Base-by-base conservation (phyloP, 257 asterid genomes). In the Eucommia ulmoides region DNA sequence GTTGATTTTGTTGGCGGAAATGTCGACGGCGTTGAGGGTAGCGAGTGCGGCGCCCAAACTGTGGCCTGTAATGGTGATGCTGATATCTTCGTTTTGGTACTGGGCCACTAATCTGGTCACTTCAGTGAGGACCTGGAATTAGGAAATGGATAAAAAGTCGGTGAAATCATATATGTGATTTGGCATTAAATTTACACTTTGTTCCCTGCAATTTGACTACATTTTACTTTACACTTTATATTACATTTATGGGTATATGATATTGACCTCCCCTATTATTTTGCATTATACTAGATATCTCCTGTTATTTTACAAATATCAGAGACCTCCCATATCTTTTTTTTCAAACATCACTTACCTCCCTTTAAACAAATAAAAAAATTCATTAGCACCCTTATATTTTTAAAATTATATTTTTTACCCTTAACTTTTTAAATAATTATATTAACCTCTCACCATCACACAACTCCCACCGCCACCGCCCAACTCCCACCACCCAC, bases 21-120 rank as follows among this genome's bases (percentile, higher is more conserved):
- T 74, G 65, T 83, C 91, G 1, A 51, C 78, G n/a, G 87, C 87
- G 23, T 52, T 77, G 26, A 83, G 2, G 0, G 73, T 66, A 16
- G 82, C 59, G 18, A 80, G 56, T 19, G 91, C 78, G 12, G 74
- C 82, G 7, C 91, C 94, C 59, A 83, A 49, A 49, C 87, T 80
- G 58, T 80, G 87, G 17, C 94, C 94, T 14, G 84, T 33, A 50
- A 77, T 23, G 0, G 94, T 77, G 58, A 80, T 77, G 74, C 78
- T 83, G 23, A 72, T 52, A 24, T 80, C 78, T 58, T 80, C 91
- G 0, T 56, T 33, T 56, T 70, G 64, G 59, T 55, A 74, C 35
- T 46, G 23, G 7, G 70, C 71, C n/a, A 80, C 56, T 20, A 52
- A 59, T 25, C 49, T 60, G 49, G 44, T 41, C 18, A 77, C 70